phyloP scores from a whole-genome alignment of 2,329 filamentous ascomycete species.

The Nigrograna mackinnonii region DNA sequence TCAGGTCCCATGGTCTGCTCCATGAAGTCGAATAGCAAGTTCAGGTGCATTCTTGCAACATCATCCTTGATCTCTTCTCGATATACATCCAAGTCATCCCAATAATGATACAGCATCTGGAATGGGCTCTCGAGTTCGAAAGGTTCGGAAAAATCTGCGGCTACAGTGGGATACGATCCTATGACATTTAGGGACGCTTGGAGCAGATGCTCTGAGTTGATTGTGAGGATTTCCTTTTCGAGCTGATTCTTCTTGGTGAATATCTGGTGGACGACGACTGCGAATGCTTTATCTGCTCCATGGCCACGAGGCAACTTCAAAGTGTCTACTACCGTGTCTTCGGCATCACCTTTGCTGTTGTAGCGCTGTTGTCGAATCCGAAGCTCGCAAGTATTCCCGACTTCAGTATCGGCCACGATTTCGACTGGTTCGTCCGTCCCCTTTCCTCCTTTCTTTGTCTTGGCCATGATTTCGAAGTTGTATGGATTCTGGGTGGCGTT shows the following conservation, averaged over 20 bases:
- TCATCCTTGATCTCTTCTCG: slow-evolving; percentile 18
- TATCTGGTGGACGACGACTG: slow-evolving; percentile 21
- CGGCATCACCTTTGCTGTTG: slow-evolving; percentile 2
- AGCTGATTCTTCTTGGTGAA: slow-evolving; percentile 21
- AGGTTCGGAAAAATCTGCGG: slow-evolving; percentile 30
- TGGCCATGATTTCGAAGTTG: too few relatives aligned
- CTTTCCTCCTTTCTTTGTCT: neutral
- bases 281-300: slow-evolving; percentile 11
- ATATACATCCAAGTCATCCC: slow-evolving; percentile 42
- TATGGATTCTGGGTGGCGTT: too few relatives aligned
- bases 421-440: too few relatives aligned
- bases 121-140: slow-evolving; percentile 52
- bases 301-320: slow-evolving; percentile 1
- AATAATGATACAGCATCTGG: slow-evolving; percentile 53
- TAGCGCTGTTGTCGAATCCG: slow-evolving; percentile 8
- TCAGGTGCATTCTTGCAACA: slow-evolving; percentile 16
- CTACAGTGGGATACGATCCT: slow-evolving; percentile 49
- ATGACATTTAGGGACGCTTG: slow-evolving; percentile 54
- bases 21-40: slow-evolving; percentile 23
- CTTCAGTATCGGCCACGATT: slow-evolving; percentile 1
- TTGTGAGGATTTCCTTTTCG: slow-evolving; percentile 20
- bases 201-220: slow-evolving; percentile 40
- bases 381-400: slow-evolving; percentile 8
- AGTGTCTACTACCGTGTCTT: slow-evolving; percentile 1
- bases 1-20: slow-evolving; percentile 17